Conservation (phyloP, 192 early-diverging fungal species). For the Linnemannia elongata region DNA sequence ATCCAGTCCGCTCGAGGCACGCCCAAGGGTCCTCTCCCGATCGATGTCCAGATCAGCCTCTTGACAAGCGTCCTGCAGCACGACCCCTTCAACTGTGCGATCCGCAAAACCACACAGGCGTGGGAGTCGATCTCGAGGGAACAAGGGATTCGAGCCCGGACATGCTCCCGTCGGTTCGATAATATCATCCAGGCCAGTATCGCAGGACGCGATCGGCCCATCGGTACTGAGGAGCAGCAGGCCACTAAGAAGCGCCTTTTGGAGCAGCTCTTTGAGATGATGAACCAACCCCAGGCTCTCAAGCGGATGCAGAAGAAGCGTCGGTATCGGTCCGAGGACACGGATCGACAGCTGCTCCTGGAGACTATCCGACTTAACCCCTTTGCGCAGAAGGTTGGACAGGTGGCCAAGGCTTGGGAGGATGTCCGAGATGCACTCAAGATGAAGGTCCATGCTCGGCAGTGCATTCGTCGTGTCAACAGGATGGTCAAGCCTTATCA, state of each 20-base stretch:
- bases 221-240: slow-evolving; percentile 47
- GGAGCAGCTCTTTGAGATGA: slow-evolving; percentile 52
- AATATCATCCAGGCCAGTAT: slow-evolving; percentile 56
- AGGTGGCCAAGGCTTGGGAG: slow-evolving; percentile 56
- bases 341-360: slow-evolving; percentile 33
- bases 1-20: slow-evolving; percentile 51
- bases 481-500: slow-evolving; percentile 54
- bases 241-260: slow-evolving; percentile 44
- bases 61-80: slow-evolving; percentile 46
- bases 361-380: slow-evolving; percentile 53
- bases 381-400: slow-evolving; percentile 50
- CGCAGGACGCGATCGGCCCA: slow-evolving; percentile 41
- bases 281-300: slow-evolving; percentile 54
- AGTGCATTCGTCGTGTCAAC: slow-evolving; percentile 52
- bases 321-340: slow-evolving; percentile 51
- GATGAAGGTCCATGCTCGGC: slow-evolving; percentile 54
- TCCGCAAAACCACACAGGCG: slow-evolving; percentile 49
- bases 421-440: slow-evolving; percentile 51
- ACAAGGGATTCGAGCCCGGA: slow-evolving; percentile 46
- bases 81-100: slow-evolving; percentile 54
- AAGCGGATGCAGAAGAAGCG: slow-evolving; percentile 54
- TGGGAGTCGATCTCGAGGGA: slow-evolving; percentile 52
- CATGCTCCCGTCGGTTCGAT: slow-evolving; percentile 51
- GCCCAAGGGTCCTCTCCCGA: slow-evolving; percentile 52
- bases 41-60: slow-evolving; percentile 42